Evolutionary conservation across 345 rosid genomes (phyloP).

Genomic region (Theobroma cacao): DNA sequence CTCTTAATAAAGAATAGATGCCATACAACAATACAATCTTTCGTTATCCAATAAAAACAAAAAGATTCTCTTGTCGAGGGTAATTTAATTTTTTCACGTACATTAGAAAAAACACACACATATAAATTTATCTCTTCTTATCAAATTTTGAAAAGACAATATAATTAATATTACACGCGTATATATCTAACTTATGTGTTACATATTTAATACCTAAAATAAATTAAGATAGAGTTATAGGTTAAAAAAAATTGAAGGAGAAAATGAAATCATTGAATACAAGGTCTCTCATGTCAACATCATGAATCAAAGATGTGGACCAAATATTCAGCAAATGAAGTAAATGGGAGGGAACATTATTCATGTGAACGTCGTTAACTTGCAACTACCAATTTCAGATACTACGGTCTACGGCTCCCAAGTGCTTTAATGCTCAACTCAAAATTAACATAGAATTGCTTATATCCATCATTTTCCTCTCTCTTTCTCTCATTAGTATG

Average conservation of each 20-base stretch:
- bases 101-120: too few species aligned
- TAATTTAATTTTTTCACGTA: neutral
- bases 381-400: conserved; percentile 37
- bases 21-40: neutral
- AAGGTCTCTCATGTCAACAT: conserved; percentile 31
- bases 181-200: too few species aligned
- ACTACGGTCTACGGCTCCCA: neutral
- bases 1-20: neutral
- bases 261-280: neutral
- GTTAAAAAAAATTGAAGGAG: neutral
- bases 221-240: too few species aligned
- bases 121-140: too few species aligned
- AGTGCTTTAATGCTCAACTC: conserved; percentile 21
- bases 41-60: neutral
- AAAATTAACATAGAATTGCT: neutral
- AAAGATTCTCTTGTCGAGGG: neutral
- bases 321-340: conserved; percentile 30
- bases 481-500: neutral
- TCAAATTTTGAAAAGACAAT: too few species aligned
- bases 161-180: too few species aligned
- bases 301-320: conserved; percentile 35
- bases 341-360: conserved; percentile 37
- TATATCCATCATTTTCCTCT: too few species aligned
- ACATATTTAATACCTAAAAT: too few species aligned
- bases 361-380: conserved; percentile 44